These are phyloP conservation scores for Candida parachauliodes DNA, from an alignment of 805 yeast genomes.

Conservation along the genomic window DNA sequence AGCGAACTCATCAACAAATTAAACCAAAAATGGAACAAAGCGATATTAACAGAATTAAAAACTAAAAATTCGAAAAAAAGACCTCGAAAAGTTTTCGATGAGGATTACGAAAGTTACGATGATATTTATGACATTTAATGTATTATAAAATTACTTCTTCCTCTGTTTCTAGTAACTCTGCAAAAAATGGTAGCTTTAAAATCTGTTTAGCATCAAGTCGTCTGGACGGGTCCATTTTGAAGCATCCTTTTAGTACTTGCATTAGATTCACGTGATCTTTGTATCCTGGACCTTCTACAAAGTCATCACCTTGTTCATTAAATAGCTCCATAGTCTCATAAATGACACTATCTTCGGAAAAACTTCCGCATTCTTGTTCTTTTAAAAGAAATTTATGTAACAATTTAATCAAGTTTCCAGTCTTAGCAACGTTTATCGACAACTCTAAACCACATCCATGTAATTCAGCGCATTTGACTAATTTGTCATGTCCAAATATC, in stretches of 20 bases:
- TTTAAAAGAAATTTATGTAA: slow-evolving; percentile 23
- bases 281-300: slow-evolving; percentile 22
- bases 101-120: slow-evolving; percentile 8
- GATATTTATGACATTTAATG: slow-evolving; percentile 8
- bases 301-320: slow-evolving; percentile 36
- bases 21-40: slow-evolving; percentile 40
- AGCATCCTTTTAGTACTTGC: slow-evolving; percentile 53
- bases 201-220: slow-evolving; percentile 58
- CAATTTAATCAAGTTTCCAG: slow-evolving; percentile 32
- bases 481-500: slow-evolving; percentile 69
- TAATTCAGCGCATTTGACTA: slow-evolving; percentile 72
- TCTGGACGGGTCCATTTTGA: slow-evolving; percentile 54
- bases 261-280: slow-evolving; percentile 45
- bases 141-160: slow-evolving; percentile 19
- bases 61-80: slow-evolving; percentile 11
- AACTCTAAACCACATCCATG: slow-evolving; percentile 88
- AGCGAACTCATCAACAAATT: slow-evolving; percentile 31
- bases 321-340: slow-evolving; percentile 56
- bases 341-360: slow-evolving; percentile 71
- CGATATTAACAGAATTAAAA: slow-evolving; percentile 10
- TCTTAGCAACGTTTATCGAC: slow-evolving; percentile 16
- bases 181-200: slow-evolving; percentile 57
- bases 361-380: slow-evolving; percentile 54
- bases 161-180: slow-evolving; percentile 36
- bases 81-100: slow-evolving; percentile 16